phyloP scores from a whole-genome alignment of 257 asterid species.

The Penstemon newberryi region DNA sequence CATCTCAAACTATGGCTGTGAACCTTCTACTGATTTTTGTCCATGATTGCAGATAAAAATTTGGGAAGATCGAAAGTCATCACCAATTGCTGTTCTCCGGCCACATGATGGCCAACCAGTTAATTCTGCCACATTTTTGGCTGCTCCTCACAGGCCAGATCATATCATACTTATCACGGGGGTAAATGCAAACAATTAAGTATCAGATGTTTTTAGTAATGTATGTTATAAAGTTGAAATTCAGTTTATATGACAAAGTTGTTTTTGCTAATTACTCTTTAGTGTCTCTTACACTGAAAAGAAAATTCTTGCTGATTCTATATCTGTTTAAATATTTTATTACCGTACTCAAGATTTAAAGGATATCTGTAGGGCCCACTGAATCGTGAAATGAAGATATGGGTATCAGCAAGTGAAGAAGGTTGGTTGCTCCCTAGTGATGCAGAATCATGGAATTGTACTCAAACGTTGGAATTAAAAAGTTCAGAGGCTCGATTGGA shows the following conservation, averaged over 20 bases:
- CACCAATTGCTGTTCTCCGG: slow-evolving; percentile 85
- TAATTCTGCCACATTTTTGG: slow-evolving; percentile 88
- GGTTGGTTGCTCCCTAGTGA: slow-evolving; percentile 97
- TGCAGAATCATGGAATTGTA: slow-evolving; percentile 89
- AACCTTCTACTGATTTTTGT: slow-evolving; percentile 14
- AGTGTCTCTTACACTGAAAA: neutral
- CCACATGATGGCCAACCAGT: slow-evolving; percentile 97
- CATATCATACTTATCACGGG: slow-evolving; percentile 96
- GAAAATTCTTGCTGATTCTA: slow-evolving; percentile 13
- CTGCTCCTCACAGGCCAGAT: slow-evolving; percentile 85
- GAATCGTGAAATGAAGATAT: slow-evolving; percentile 81
- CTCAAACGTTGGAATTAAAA: slow-evolving; percentile 77
- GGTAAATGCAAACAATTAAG: slow-evolving; percentile 42
- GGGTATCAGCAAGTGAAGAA: slow-evolving; percentile 94
- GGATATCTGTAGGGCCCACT: slow-evolving; percentile 70
- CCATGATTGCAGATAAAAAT: slow-evolving; percentile 73
- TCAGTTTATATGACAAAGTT: neutral
- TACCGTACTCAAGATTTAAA: slow-evolving; percentile 26
- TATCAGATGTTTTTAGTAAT: neutral
- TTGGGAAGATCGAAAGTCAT: slow-evolving; percentile 89
- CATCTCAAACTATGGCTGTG: neutral
- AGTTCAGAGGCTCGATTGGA: slow-evolving; percentile 66
- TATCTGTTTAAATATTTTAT: slow-evolving; percentile 19
- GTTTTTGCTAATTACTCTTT: neutral
- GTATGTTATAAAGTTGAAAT: neutral